Evolutionary conservation across 2,329 filamentous ascomycete genomes (phyloP).

Genomic region (Arachnomyces sp.): DNA sequence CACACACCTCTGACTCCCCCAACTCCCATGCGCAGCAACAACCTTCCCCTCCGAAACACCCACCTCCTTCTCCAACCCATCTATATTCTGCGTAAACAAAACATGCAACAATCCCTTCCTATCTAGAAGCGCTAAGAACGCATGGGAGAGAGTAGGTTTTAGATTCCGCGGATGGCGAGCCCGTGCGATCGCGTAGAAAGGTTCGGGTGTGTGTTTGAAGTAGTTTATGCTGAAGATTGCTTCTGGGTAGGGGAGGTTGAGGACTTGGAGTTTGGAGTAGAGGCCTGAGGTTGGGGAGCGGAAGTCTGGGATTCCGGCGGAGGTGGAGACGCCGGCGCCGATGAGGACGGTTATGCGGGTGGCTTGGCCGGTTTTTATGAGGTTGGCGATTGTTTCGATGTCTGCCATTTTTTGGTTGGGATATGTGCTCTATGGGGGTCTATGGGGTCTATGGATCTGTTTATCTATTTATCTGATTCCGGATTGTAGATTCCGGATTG

Average conservation of each 20-base stretch:
- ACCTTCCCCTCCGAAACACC: slow-evolving; percentile 68
- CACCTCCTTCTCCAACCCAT: slow-evolving; percentile 74
- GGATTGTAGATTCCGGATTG: too few relatives aligned
- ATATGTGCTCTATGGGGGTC: too few relatives aligned
- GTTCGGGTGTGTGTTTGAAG: slow-evolving; percentile 68
- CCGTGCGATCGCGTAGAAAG: slow-evolving; percentile 78
- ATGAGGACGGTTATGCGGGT: slow-evolving; percentile 27
- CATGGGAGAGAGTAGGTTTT: slow-evolving; percentile 73
- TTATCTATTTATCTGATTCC: too few relatives aligned
- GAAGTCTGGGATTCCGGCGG: slow-evolving; percentile 70
- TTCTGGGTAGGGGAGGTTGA: slow-evolving; percentile 74
- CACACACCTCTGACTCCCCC: slow-evolving; percentile 74
- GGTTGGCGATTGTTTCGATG: slow-evolving; percentile 8
- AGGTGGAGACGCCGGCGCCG: slow-evolving; percentile 63
- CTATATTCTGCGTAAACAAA: slow-evolving; percentile 88
- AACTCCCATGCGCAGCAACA: slow-evolving; percentile 80
- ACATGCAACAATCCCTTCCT: slow-evolving; percentile 66
- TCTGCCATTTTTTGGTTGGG: slow-evolving; percentile 2
- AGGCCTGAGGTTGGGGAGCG: slow-evolving; percentile 76
- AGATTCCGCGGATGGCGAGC: slow-evolving; percentile 83
- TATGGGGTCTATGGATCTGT: too few relatives aligned
- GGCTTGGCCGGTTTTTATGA: slow-evolving; percentile 12
- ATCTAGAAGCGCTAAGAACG: slow-evolving; percentile 69
- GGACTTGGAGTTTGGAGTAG: slow-evolving; percentile 72
- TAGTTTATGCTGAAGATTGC: slow-evolving; percentile 81